These are phyloP conservation scores for Hyphodiscus hymeniophilus DNA, from an alignment of 495 filamentous ascomycete genomes.

Conservation along the genomic window DNA sequence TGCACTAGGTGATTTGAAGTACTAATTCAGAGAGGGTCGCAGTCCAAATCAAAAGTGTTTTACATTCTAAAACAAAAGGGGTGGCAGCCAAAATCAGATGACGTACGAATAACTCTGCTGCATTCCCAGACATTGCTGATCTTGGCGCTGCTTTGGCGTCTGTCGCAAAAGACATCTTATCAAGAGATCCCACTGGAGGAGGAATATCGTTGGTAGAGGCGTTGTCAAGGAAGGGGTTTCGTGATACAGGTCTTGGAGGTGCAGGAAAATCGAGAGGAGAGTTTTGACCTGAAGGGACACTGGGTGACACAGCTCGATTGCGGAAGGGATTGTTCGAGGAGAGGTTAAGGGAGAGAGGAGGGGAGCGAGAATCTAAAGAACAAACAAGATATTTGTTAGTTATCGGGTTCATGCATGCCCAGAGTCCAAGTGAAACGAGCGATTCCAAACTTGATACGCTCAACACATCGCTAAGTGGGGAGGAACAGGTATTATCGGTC, in stretches of 20 bases:
- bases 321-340: slow-evolving; percentile 98
- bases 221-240: slow-evolving; percentile 87
- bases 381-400: slow-evolving; percentile 22
- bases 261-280: slow-evolving; percentile 42
- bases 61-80: not conserved
- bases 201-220: slow-evolving; percentile 37
- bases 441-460: slow-evolving; percentile 20
- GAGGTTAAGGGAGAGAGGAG: slow-evolving; percentile 52
- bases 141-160: slow-evolving; percentile 28
- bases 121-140: slow-evolving; percentile 50
- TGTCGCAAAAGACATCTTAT: slow-evolving; percentile 50
- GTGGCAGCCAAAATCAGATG: not conserved
- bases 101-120: slow-evolving; percentile 89
- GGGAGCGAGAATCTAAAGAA: slow-evolving; percentile 21
- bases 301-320: slow-evolving; percentile 73
- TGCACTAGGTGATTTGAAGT: no score
- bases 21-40: no score
- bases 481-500: slow-evolving; percentile 11
- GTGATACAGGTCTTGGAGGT: slow-evolving; percentile 69
- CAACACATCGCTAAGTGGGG: slow-evolving; percentile 19
- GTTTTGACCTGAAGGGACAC: slow-evolving; percentile 19
- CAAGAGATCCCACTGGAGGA: slow-evolving; percentile 28
- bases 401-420: slow-evolving; percentile 17
- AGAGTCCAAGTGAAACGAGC: slow-evolving; percentile 17
- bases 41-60: not conserved